Percentiles rank a stretch among this genome's conserved stretches.
These are phyloP conservation scores for Fusarium sp. DNA, from an alignment of 2,329 filamentous ascomycete genomes.

Conservation along the genomic window DNA sequence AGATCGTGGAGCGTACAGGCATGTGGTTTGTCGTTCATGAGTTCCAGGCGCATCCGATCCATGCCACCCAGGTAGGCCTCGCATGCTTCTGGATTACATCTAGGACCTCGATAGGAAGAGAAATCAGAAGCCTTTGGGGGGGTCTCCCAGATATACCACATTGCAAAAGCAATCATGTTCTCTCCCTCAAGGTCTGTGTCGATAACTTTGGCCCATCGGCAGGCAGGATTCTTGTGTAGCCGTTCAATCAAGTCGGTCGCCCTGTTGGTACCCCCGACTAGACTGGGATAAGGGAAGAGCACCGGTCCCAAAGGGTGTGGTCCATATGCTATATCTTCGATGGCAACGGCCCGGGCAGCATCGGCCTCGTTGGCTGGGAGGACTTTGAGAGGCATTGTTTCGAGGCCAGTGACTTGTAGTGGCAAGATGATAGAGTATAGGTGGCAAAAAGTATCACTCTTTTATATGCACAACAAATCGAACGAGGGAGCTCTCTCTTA, in stretches of 20 bases:
- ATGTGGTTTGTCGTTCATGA: slow-evolving; percentile 49
- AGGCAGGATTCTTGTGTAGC: slow-evolving; percentile 42
- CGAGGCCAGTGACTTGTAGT: not conserved
- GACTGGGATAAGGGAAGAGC: slow-evolving; percentile 48
- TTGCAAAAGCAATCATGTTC: slow-evolving; percentile 51
- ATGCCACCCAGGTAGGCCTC: slow-evolving; percentile 49
- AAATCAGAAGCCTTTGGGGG: slow-evolving; percentile 41
- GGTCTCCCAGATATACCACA: slow-evolving; percentile 51
- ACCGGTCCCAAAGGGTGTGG: slow-evolving; percentile 46
- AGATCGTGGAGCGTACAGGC: slow-evolving; percentile 47
- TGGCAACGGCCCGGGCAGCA: slow-evolving; percentile 49
- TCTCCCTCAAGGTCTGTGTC: slow-evolving; percentile 47
- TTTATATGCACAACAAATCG: not conserved
- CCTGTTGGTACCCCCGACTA: slow-evolving; percentile 35
- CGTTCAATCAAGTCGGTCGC: slow-evolving; percentile 35
- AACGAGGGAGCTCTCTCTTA: not conserved
- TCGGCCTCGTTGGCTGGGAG: slow-evolving; percentile 51
- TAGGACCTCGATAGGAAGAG: slow-evolving; percentile 43
- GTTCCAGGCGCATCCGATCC: slow-evolving; percentile 45
- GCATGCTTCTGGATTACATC: slow-evolving; percentile 50
- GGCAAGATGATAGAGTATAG: not conserved
- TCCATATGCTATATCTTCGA: slow-evolving; percentile 54
- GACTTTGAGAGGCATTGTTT: slow-evolving; percentile 54
- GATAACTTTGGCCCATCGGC: slow-evolving; percentile 52
- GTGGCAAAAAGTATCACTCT: not conserved